Base-by-base conservation (phyloP, 129 eudicot species). In the Flaveria ramosissima region DNA sequence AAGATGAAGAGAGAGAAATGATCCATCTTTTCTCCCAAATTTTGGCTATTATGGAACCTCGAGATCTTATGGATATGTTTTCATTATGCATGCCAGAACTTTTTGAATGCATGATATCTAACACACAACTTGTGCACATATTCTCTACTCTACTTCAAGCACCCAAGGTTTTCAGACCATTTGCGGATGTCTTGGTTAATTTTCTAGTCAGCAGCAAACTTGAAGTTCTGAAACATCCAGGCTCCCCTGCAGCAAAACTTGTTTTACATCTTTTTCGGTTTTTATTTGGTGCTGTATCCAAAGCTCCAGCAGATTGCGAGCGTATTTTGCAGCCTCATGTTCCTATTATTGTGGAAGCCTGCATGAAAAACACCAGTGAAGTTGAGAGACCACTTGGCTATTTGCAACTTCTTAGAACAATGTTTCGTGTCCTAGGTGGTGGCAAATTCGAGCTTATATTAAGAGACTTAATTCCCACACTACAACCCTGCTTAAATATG, bases 61-160 rank as follows among this genome's bases (percentile, higher is more conserved):
- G 99, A 47, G 99, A 95, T 83, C 88, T 95, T 52, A 95, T 95
- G 99, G 99, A 95, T 59, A 95, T 95, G 96, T 91, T 95, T 82
- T 89, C 97, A 1, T 76, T 95, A 78, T 91, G 99, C 85, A 89
- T 95, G 97, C 96, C 99, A 0, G 99, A 95, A 81, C 96, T 95
- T 77, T 95, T 95, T 79, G 97, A 91, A 72, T 89, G 97, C 97
- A 95, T 95, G 99, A 95, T 91, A 79, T 84, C 93, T 66, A 95
- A 89, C 89, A 84, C 86, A 42, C 99, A 95, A 66, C 92, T 95
- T 39, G 97, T 95, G 36, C 94, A 84, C 87, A 91, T 95, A 48
- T 95, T 91, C 76, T 95, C 99, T 36, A 85, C 94, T 57, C 97
- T 95, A 57, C 77, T 95, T 77, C 97, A 91, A 70, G 89, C 90